Conservation (phyloP, 345 rosid genomes). For the Streptanthus diversifolius region DNA sequence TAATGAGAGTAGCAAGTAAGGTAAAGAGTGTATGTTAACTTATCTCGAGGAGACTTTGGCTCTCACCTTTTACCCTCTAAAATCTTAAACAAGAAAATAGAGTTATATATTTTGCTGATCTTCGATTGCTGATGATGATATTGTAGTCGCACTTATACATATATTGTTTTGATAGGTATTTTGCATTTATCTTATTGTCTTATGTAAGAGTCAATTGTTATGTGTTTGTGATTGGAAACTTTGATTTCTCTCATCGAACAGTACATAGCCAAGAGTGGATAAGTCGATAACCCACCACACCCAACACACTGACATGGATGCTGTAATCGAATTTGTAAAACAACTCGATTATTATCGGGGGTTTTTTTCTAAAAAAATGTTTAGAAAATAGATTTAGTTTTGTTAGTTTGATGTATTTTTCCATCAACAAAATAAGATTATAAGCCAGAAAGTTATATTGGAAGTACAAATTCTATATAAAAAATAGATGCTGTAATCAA, state of each 20-base stretch:
- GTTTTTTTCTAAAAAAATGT: too few species aligned
- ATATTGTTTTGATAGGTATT: slow-evolving; percentile 22
- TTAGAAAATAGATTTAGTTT: too few species aligned
- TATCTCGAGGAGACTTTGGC: slow-evolving; percentile 3
- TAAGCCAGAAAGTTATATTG: too few species aligned
- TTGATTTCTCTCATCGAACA: not conserved
- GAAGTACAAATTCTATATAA: too few species aligned
- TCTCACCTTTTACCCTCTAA: slow-evolving; percentile 18
- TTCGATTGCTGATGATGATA: not conserved
- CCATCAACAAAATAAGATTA: too few species aligned
- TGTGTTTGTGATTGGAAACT: not conserved
- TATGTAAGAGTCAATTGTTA: not conserved
- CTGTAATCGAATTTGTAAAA: too few species aligned
- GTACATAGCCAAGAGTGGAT: not conserved
- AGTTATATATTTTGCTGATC: slow-evolving; percentile 18
- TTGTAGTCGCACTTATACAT: slow-evolving; percentile 10
- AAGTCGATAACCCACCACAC: not conserved
- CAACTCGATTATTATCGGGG: too few species aligned
- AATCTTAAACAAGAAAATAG: slow-evolving; percentile 23
- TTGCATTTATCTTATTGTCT: not conserved
- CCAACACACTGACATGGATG: too few species aligned
- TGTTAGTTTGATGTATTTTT: too few species aligned
- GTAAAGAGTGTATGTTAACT: slow-evolving; percentile 2
- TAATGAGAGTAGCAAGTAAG: slow-evolving; percentile 44
- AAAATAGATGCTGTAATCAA: too few species aligned